Percentiles rank a stretch among this genome's conserved stretches.
Evolutionary conservation across 2,329 filamentous ascomycete genomes (phyloP).

Genomic region (Xylariales sp.): DNA sequence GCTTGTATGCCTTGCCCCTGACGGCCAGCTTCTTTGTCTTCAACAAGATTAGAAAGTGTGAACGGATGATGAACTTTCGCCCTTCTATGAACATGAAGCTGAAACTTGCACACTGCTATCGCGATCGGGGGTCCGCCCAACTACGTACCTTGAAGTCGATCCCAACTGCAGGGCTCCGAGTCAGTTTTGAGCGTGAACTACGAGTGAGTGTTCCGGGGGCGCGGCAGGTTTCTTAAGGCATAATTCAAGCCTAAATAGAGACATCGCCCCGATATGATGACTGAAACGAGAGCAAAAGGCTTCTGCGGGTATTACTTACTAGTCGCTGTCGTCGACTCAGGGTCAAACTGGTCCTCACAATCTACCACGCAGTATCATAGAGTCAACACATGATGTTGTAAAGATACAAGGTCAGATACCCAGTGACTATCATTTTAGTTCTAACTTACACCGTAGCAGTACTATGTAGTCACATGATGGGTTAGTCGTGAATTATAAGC

Average conservation of each 20-base stretch:
- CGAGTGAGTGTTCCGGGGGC: not conserved
- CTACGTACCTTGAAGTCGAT: slow-evolving; percentile 65
- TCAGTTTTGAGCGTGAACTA: not conserved
- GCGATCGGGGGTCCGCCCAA: not conserved
- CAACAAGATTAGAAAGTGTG: slow-evolving; percentile 3
- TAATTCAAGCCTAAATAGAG: not conserved
- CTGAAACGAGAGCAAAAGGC: not conserved
- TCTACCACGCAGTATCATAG: slow-evolving; percentile 44
- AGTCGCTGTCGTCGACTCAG: slow-evolving; percentile 64
- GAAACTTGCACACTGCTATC: not conserved
- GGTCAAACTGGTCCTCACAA: slow-evolving; percentile 68
- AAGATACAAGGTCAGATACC: not conserved
- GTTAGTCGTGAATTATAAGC: slow-evolving; percentile 24
- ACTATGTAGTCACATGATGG: slow-evolving; percentile 51
- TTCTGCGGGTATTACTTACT: slow-evolving; percentile 40
- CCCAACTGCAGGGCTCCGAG: slow-evolving; percentile 51
- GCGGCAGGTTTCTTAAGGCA: too few species aligned
- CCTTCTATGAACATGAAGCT: not conserved
- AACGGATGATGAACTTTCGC: not conserved
- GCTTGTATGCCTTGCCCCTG: slow-evolving; percentile 61
- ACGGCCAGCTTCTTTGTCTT: slow-evolving; percentile 66
- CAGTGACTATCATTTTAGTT: not conserved
- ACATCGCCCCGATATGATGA: not conserved
- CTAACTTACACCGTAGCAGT: slow-evolving; percentile 57
- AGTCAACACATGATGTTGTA: slow-evolving; percentile 17